These are phyloP conservation scores for Omphalea diandra DNA, from an alignment of 441 rosid genomes.

Conservation along the genomic window DNA sequence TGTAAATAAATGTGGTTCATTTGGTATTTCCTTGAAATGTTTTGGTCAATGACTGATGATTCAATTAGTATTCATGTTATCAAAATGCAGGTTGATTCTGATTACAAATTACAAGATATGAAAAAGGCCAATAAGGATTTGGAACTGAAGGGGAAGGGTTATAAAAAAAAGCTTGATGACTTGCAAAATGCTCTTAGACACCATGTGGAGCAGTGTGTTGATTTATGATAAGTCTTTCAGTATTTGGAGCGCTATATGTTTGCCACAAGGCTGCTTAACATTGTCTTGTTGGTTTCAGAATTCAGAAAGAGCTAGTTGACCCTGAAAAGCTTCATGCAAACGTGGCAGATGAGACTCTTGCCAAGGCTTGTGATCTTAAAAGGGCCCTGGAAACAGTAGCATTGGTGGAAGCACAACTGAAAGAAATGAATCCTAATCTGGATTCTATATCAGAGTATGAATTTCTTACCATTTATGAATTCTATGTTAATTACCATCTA, in stretches of 20 bases:
- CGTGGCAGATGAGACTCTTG: slow-evolving; percentile 53
- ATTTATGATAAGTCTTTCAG: slow-evolving; percentile 10
- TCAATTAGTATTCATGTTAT: slow-evolving; percentile 4
- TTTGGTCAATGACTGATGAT: slow-evolving; percentile 4
- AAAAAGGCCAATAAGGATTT: slow-evolving; percentile 66
- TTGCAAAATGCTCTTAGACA: slow-evolving; percentile 59
- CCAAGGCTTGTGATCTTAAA: slow-evolving; percentile 59
- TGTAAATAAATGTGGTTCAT: slow-evolving; percentile 12
- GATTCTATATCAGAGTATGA: slow-evolving; percentile 93
- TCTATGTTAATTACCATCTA: slow-evolving; percentile 6
- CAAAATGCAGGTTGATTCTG: slow-evolving; percentile 72
- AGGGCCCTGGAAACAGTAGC: slow-evolving; percentile 76
- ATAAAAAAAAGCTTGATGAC: slow-evolving; percentile 78
- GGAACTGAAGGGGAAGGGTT: slow-evolving; percentile 80
- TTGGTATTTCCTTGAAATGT: slow-evolving; percentile 22
- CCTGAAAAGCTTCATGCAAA: slow-evolving; percentile 86
- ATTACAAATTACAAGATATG: slow-evolving; percentile 77
- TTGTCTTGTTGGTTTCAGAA: slow-evolving; percentile 52
- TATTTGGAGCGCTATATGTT: slow-evolving; percentile 7
- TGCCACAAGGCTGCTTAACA: slow-evolving; percentile 23
- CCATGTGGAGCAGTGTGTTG: slow-evolving; percentile 91
- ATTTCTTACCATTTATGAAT: slow-evolving; percentile 16
- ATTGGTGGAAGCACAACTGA: slow-evolving; percentile 83
- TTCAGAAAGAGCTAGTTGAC: slow-evolving; percentile 87
- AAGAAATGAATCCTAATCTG: slow-evolving; percentile 94